These are phyloP conservation scores for Scorias spongiosa DNA, from an alignment of 2,329 filamentous ascomycete species.

Conservation along the genomic window DNA sequence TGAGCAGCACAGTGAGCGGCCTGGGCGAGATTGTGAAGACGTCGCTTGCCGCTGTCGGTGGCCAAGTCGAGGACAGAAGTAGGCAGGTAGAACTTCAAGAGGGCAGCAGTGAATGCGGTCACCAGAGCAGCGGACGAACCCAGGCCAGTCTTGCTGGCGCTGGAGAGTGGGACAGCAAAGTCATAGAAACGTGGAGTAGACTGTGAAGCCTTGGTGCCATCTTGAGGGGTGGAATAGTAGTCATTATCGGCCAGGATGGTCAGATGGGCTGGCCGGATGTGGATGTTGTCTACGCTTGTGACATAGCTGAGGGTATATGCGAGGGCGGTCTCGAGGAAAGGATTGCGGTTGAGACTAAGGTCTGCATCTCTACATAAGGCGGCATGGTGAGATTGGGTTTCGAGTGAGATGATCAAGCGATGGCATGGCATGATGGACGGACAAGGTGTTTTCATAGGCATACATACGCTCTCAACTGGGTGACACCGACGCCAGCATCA, in stretches of 20 bases:
- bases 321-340: constrained; percentile 85
- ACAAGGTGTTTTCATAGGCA: background rate
- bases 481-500: constrained; percentile 66
- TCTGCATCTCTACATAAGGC: constrained; percentile 18
- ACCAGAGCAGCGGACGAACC: constrained; percentile 91
- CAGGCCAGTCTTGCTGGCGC: constrained; percentile 88
- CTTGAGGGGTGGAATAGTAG: constrained; percentile 70
- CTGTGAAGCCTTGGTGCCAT: constrained; percentile 17
- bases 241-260: constrained; percentile 89
- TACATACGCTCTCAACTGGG: constrained; percentile 63
- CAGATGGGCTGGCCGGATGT: constrained; percentile 54
- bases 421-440: background rate
- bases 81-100: constrained; percentile 63
- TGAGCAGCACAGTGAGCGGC: constrained; percentile 89
- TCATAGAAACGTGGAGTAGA: constrained; percentile 47
- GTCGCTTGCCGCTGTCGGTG: constrained; percentile 38
- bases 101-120: constrained; percentile 64
- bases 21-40: constrained; percentile 85
- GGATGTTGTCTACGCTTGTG: constrained; percentile 32
- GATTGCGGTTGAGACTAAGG: constrained; percentile 45
- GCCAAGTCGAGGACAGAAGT: constrained; percentile 39
- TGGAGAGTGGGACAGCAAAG: constrained; percentile 59
- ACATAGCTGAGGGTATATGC: constrained; percentile 79
- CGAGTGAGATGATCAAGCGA: constrained; percentile 6
- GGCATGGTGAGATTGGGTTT: constrained; percentile 1